Percentiles rank a stretch among this genome's conserved stretches.
phyloP scores from a whole-genome alignment of 78 protist species.

The Dictyostelium purpureum region DNA sequence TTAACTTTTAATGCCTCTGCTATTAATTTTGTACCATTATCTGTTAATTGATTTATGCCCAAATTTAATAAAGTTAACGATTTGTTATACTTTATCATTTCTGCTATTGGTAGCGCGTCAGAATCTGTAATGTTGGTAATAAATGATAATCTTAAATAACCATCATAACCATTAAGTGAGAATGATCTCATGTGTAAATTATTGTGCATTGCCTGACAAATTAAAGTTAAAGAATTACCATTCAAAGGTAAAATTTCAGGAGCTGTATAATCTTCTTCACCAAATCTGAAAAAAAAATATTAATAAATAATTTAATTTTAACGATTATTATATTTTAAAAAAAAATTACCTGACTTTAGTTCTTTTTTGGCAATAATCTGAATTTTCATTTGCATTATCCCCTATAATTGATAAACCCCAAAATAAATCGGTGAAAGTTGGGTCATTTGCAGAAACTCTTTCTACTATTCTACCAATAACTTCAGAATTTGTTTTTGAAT shows the following conservation, averaged over 20 bases:
- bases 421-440: constrained; percentile 19
- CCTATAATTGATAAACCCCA: constrained; percentile 56
- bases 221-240: constrained; percentile 39
- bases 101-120: constrained; percentile 30
- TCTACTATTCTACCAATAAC: constrained; percentile 68
- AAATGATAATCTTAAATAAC: constrained; percentile 64
- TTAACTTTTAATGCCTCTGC: constrained; percentile 58
- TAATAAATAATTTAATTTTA: not conserved
- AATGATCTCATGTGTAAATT: constrained; percentile 20
- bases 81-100: constrained; percentile 24
- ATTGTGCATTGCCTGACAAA: constrained; percentile 45
- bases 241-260: constrained; percentile 73
- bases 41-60: constrained; percentile 36
- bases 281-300: not conserved
- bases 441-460: constrained; percentile 19
- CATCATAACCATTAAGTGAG: constrained; percentile 59
- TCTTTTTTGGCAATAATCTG: constrained; percentile 47
- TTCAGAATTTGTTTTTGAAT: constrained; percentile 55
- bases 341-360: constrained; percentile 11
- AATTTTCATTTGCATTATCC: constrained; percentile 54
- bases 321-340: not conserved
- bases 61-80: constrained; percentile 67
- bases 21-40: constrained; percentile 61
- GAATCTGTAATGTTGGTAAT: constrained; percentile 40
- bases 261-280: constrained; percentile 72